Evolutionary conservation across 441 rosid genomes (phyloP), one percentile per base, ranked within the genome.

Genomic region (Corymbia citriodora): DNA sequence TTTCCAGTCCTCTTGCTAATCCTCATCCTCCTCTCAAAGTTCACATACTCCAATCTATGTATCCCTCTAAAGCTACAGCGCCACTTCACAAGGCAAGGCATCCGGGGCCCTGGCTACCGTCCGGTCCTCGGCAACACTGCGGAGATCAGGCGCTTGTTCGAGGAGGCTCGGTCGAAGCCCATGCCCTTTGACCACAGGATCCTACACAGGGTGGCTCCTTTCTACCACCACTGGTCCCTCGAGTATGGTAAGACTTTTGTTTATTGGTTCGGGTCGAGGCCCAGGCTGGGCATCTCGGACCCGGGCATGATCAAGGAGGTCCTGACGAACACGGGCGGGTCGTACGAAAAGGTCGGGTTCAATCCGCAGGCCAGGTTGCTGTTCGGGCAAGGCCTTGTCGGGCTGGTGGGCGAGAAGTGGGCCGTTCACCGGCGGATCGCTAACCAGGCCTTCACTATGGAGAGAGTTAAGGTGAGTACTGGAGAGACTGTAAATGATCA

Each of bases 201-300:
- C 88, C 92, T 94, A 55, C 94, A 81, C 88, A 93, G 94, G 17
- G 92, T 88, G 89, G 89, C 90, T 68, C 96, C 97, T 36, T 95
- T 93, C 89, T 93, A 94, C 93, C 82, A 93, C 91, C 57, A 16
- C 10, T 96, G 97, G 97, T 94, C 96, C 21, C 92, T 36, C 87
- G 81, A 4, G 82, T 94, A 95, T 9, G 97, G 97, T 33, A 94
- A 91, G 87, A 94, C 93, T 21, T 96, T 95, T 55, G 88, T 96
- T 10, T 96, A 94, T 91, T 97, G 98, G 99, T 94, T 95, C 87
- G 99, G 98, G 74, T 87, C 93, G 16, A 89, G 81, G 88, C 96
- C 97, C 33, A 92, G 95, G 87, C 87, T 97, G 87, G 96, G 93
- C 8, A 81, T 93, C n/a, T 91, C 96, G 57, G 96, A 96, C 90